Base-by-base conservation (phyloP, 768 basidiomycete species). In the Phaeotremella skinneri region DNA sequence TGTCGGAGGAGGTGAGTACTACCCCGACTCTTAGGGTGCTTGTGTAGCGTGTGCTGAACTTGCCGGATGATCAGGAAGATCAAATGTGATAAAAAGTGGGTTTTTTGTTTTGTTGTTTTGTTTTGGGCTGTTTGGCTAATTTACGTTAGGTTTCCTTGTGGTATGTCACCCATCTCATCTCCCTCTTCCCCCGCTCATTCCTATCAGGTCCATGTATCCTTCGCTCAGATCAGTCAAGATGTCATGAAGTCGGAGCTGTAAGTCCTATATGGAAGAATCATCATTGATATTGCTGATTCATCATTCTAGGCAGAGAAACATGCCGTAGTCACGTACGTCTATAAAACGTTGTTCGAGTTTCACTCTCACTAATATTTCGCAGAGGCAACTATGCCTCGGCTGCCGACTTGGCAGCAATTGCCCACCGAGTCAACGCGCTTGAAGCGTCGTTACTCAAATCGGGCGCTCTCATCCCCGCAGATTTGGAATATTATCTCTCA, bases 21-120 rank as follows among this genome's bases (percentile, higher is more conserved):
- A 7, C 6, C n/a, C n/a, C 14, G 32, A 7, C 27, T 9, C 27
- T 39, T 42, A 54, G 49, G 49, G 23, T 49, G 47, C 13, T 14
- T 13, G 14, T 14, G 14, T 39, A 39, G 9, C 37, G 37, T 9
- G 37, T 9, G 9, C 37, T 9, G 9, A n/a, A 39, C 37, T 39
- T 9, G n/a, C 37, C 37, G 9, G n/a, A 14, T n/a, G 54, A 11
- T 7, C 31, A 47, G 76, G 53, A 77, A 77, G 57, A 77, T 77
- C 53, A 77, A 77, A 53, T 77, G 76, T 53, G 73, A 75, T 52
- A 76, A 75, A 60, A 75, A 74, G 70, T 75, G 59, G 60, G 69
- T 56, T 20, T n/a, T 50, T 23, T 31, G 17, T 6, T 25, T 11
- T 41, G 27, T 21, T 29, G 6, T 23, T 16, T 21, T 29, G 3